phyloP scores from a whole-genome alignment of 495 filamentous ascomycete species.

The Podospora appendiculata region DNA sequence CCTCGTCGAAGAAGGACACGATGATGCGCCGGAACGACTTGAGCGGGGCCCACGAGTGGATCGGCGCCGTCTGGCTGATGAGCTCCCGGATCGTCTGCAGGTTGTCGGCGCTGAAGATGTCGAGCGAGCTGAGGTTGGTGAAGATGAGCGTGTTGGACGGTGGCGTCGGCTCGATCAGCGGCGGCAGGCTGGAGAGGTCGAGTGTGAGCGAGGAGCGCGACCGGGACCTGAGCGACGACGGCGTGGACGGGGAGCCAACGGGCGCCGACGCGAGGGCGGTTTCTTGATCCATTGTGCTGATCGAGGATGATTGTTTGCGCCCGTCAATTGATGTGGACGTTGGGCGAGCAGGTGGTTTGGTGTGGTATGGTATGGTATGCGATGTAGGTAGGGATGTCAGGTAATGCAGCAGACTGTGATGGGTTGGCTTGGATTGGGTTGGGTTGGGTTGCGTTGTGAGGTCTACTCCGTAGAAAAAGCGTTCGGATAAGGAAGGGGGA shows the following conservation, averaged over 20 bases:
- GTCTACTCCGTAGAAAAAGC: no score
- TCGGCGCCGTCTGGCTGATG: constrained; percentile 57
- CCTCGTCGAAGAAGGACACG: constrained; percentile 70
- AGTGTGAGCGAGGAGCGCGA: constrained; percentile 58
- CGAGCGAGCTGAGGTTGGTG: constrained; percentile 71
- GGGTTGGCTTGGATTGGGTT: no score
- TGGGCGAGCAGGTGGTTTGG: no score
- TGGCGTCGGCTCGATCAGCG: constrained; percentile 67
- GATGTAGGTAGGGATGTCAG: no score
- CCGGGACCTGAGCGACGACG: constrained; percentile 19
- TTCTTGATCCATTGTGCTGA: neutral
- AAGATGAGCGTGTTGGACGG: constrained; percentile 93
- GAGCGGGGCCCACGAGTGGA: constrained; percentile 85
- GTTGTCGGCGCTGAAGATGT: constrained; percentile 71
- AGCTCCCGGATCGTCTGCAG: constrained; percentile 68
- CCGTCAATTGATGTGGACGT: neutral
- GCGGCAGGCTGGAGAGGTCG: constrained; percentile 73
- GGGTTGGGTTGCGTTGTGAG: no score
- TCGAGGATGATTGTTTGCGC: neutral
- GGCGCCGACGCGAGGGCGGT: constrained; percentile 2
- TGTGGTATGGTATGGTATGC: no score
- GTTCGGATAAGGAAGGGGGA: no score
- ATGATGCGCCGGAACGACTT: constrained; percentile 90
- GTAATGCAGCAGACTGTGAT: no score
- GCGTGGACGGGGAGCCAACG: constrained; percentile 9